Evolutionary conservation across 2,329 filamentous ascomycete species (phyloP).

Genomic region (Exophiala sp.): DNA sequence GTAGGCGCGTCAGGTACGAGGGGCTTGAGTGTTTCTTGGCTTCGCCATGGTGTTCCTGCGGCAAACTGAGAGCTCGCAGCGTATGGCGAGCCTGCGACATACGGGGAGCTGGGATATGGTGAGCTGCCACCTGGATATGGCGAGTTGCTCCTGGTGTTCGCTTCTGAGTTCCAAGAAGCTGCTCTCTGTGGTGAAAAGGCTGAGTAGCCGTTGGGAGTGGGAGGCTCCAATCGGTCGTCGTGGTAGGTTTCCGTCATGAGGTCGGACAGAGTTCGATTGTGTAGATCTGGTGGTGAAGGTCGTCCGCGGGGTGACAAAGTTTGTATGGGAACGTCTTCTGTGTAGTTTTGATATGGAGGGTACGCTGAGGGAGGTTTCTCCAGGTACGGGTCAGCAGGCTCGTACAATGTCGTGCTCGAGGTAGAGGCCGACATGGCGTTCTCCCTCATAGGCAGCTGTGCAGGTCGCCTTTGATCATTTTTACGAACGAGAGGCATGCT

Average conservation of each 20-base stretch:
- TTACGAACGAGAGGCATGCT: constrained; percentile 27
- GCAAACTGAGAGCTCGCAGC: neutral
- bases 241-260: constrained; percentile 17
- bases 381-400: constrained; percentile 12
- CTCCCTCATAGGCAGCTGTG: constrained; percentile 21
- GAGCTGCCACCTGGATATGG: constrained; percentile 30
- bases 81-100: constrained; percentile 14
- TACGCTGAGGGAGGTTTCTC: constrained; percentile 14
- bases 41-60: constrained; percentile 31
- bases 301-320: constrained; percentile 2
- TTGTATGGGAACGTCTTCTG: constrained; percentile 13
- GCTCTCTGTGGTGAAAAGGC: constrained; percentile 20
- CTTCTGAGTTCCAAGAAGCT: constrained; percentile 17
- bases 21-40: constrained; percentile 35
- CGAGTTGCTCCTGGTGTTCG: constrained; percentile 27
- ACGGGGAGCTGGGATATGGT: constrained; percentile 28
- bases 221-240: constrained; percentile 13
- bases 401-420: constrained; percentile 12
- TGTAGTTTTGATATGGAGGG: constrained; percentile 20
- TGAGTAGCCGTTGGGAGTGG: constrained; percentile 8
- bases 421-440: constrained; percentile 11
- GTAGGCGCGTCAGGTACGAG: constrained; percentile 32
- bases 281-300: constrained; percentile 12
- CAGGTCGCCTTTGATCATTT: constrained; percentile 14
- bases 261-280: constrained; percentile 21